phyloP scores from a whole-genome alignment of 257 asterid species.

The Fraxinus cuspidata region DNA sequence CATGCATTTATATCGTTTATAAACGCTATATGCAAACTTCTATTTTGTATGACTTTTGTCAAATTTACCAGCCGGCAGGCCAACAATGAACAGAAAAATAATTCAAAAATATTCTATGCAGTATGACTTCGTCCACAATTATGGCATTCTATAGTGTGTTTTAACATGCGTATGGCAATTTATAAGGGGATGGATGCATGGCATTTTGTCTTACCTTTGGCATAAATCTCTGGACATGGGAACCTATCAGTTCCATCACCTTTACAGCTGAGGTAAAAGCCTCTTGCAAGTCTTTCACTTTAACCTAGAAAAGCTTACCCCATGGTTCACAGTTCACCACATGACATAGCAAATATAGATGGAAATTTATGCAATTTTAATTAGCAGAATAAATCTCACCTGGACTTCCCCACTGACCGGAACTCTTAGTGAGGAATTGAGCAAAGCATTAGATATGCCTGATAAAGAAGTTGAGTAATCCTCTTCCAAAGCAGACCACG shows the following conservation, averaged over 20 bases:
- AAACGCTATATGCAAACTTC: background rate
- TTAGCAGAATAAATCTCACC: slow-evolving; percentile 36
- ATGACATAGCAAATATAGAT: background rate
- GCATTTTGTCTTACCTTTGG: slow-evolving; percentile 40
- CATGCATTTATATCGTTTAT: background rate
- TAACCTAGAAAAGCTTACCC: slow-evolving; percentile 34
- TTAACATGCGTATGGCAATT: too few species aligned
- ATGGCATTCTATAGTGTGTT: background rate
- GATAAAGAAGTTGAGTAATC: slow-evolving; percentile 58
- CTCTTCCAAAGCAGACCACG: slow-evolving; percentile 66
- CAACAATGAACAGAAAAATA: too few species aligned
- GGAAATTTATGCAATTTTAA: background rate
- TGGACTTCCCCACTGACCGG: slow-evolving; percentile 63
- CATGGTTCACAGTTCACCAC: slow-evolving; percentile 12
- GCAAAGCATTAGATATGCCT: slow-evolving; percentile 53
- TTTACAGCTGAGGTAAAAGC: slow-evolving; percentile 51
- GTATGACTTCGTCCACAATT: background rate
- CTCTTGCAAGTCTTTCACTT: slow-evolving; percentile 45
- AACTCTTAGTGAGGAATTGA: slow-evolving; percentile 61
- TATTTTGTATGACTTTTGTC: too few species aligned
- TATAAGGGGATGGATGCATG: background rate
- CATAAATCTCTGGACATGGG: slow-evolving; percentile 38
- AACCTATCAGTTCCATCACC: slow-evolving; percentile 45
- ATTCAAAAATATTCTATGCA: too few species aligned
- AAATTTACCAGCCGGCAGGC: too few species aligned